Percentiles rank a stretch among this genome's conserved stretches.
These are phyloP conservation scores for Solanum piurae DNA, from an alignment of 257 asterid genomes.

Conservation along the genomic window DNA sequence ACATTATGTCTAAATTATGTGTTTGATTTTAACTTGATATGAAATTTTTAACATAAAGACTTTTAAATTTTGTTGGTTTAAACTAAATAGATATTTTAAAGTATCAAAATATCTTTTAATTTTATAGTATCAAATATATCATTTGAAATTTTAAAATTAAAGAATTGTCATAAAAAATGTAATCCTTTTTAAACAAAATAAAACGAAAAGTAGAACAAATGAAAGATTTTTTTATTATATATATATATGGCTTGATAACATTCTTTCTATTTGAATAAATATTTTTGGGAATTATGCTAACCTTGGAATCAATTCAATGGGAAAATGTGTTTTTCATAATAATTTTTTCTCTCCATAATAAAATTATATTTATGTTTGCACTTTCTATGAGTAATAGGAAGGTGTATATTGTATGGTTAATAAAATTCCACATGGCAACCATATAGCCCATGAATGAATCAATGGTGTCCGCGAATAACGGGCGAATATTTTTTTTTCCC, in stretches of 20 bases:
- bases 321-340: background rate
- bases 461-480: background rate
- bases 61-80: too few relatives aligned
- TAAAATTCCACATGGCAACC: constrained; percentile 3
- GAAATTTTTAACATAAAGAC: too few relatives aligned
- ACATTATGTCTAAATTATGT: too few relatives aligned
- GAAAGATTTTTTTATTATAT: too few relatives aligned
- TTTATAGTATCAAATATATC: too few relatives aligned
- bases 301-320: background rate
- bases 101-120: too few relatives aligned
- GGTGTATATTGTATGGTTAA: background rate
- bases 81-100: too few relatives aligned
- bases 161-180: too few relatives aligned
- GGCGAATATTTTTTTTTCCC: background rate
- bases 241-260: too few relatives aligned
- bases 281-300: background rate
- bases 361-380: background rate
- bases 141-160: background rate
- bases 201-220: too few relatives aligned
- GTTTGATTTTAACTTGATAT: too few relatives aligned
- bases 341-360: background rate
- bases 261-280: background rate
- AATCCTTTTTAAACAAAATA: background rate
- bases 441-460: background rate
- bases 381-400: background rate